Conservation (phyloP, 2,329 filamentous ascomycete genomes). For the Talaromyces sp. region DNA sequence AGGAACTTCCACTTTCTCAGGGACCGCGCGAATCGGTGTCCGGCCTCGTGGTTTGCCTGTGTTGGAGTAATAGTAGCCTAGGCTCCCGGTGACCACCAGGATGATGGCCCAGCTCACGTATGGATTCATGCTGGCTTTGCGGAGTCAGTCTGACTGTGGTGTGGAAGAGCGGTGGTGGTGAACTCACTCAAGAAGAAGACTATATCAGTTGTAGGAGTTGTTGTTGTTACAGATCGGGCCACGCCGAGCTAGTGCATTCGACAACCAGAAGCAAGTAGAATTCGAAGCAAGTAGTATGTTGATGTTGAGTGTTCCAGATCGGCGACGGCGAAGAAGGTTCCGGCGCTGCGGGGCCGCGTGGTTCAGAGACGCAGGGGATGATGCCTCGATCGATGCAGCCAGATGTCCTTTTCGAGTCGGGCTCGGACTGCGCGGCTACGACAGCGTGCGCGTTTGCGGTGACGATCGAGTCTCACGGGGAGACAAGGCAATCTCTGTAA, state of each 20-base stretch:
- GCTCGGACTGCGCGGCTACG: not conserved
- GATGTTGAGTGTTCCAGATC: not conserved
- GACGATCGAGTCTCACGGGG: not conserved
- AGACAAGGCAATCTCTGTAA: not conserved
- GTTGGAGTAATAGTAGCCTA: slow-evolving; percentile 41
- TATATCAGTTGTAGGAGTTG: not conserved
- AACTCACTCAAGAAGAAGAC: not conserved
- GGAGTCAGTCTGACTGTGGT: not conserved
- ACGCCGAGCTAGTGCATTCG: not conserved
- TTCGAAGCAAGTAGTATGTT: not conserved
- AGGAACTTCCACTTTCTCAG: slow-evolving; percentile 31
- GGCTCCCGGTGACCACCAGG: slow-evolving; percentile 36
- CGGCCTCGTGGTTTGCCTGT: slow-evolving; percentile 29
- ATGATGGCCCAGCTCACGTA: slow-evolving; percentile 42
- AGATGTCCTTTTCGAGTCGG: slow-evolving; percentile 3
- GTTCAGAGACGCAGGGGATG: slow-evolving; percentile 4
- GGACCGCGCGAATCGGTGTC: slow-evolving; percentile 22
- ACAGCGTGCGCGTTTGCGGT: not conserved
- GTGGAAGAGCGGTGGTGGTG: not conserved
- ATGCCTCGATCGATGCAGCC: not conserved
- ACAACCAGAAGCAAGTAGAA: not conserved
- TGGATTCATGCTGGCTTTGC: slow-evolving; percentile 33
- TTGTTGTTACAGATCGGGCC: not conserved
- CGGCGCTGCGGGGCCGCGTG: slow-evolving; percentile 3
- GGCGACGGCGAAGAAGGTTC: not conserved